Percentiles rank a stretch among this genome's conserved stretches.
phyloP scores from a whole-genome alignment of 129 eudicot genomes.

The Daucus carota region DH1_v3.0 NC_030382.2:35085001-35085500 shows the following conservation, averaged over 20 bases:
- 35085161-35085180: not conserved
- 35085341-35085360: not conserved
- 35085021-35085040: not conserved
- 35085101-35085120: not conserved
- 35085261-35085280: constrained; percentile 84
- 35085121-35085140: not conserved
- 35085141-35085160: not conserved
- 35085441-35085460: constrained; percentile 68
- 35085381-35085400: not conserved
- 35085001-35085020: not conserved
- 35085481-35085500: constrained; percentile 53
- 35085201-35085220: constrained; percentile 60
- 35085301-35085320: constrained; percentile 54
- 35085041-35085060: not conserved
- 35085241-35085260: constrained; percentile 78
- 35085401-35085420: constrained; percentile 14
- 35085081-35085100: not conserved
- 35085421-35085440: constrained; percentile 78
- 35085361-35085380: not conserved
- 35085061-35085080: not conserved
- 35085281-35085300: constrained; percentile 78
- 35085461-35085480: constrained; percentile 72
- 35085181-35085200: constrained; percentile 50
- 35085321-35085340: constrained; percentile 15
- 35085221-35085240: constrained; percentile 64